Evolutionary conservation across 345 rosid genomes (phyloP), one percentile per base, ranked within the genome.

Genomic region (Acer yangbiense): DNA sequence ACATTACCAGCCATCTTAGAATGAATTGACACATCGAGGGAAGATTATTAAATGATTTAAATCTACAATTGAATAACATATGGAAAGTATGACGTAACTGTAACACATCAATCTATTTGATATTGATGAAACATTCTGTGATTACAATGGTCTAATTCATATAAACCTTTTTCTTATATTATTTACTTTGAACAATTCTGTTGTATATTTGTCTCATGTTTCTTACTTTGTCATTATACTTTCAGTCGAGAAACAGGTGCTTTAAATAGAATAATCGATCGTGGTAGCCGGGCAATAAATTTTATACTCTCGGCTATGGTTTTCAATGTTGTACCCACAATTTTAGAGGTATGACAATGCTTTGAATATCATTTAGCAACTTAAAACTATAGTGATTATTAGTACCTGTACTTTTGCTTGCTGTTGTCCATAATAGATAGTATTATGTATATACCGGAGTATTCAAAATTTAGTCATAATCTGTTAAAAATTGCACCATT

Each of bases 261-360:
- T 27, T 80, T 97, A 83, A 97, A 84, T 83, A 88, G 98, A 85
- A 97, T 88, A 61, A 97, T 94, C 63, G 99, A 97, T 82, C 98
- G 95, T 76, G 98, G 99, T 83, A 94, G 99, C 88, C 97, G 98
- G n/a, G 99, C 94, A n/a, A 96, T 96, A 74, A 96, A 94, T 76
- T 94, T 94, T 73, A 90, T 96, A 29, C 94, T 96, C 80, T 91
- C 98, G 8, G 83, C 99, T 68, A 94, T 91, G 98, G 95, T 94
- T 79, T 92, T 97, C 93, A 97, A 97, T 82, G 92, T 94, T 77
- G 90, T 90, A 20, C 99, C 99, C 72, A 94, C 98, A 57, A 78
- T 97, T 78, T 84, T 96, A 73, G 99, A 97, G 98, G 98, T 97
- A 88, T 75, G 78, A 21, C 66, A 73, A 12, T 68, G n/a, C 50